phyloP scores from a whole-genome alignment of 2,329 filamentous ascomycete genomes.

The Trichoderma brevicompactum region DNA sequence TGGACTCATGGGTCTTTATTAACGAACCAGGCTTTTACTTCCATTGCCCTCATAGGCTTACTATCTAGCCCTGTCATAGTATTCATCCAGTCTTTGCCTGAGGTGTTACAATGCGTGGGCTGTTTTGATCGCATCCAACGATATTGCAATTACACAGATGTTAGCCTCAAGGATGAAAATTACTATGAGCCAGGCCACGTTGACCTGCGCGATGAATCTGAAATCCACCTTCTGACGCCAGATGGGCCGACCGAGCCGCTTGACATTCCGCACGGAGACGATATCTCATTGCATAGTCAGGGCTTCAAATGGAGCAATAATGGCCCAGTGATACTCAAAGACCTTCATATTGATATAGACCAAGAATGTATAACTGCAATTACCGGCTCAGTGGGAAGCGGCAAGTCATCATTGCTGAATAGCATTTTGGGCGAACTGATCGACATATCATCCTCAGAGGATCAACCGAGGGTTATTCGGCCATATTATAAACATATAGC shows the following conservation, averaged over 20 bases:
- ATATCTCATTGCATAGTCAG: slow-evolving; percentile 11
- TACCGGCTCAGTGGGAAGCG: slow-evolving; percentile 28
- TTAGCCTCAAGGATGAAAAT: slow-evolving; percentile 9
- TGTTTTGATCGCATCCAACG: slow-evolving; percentile 36
- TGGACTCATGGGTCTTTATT: slow-evolving; percentile 35
- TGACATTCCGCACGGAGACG: neutral
- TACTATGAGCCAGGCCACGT: slow-evolving; percentile 11
- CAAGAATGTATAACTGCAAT: slow-evolving; percentile 26
- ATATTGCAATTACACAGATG: slow-evolving; percentile 30
- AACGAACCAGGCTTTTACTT: slow-evolving; percentile 33
- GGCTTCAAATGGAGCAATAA: slow-evolving; percentile 19
- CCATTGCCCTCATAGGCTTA: slow-evolving; percentile 33
- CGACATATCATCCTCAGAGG: neutral
- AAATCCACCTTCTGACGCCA: slow-evolving; percentile 10
- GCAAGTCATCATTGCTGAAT: slow-evolving; percentile 28
- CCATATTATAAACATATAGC: slow-evolving; percentile 22
- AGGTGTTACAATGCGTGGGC: slow-evolving; percentile 30
- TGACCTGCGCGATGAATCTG: slow-evolving; percentile 12
- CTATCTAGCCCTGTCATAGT: slow-evolving; percentile 32
- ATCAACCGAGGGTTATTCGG: neutral
- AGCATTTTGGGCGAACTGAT: slow-evolving; percentile 25
- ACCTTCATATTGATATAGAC: slow-evolving; percentile 26
- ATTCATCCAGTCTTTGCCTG: slow-evolving; percentile 35
- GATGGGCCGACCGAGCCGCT: neutral
- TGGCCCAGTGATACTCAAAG: slow-evolving; percentile 9